A percentile compares a stretch with the other conserved stretches of the same genome.
Conservation (phyloP, 768 basidiomycete species). For the Harrya chromipes region DNA sequence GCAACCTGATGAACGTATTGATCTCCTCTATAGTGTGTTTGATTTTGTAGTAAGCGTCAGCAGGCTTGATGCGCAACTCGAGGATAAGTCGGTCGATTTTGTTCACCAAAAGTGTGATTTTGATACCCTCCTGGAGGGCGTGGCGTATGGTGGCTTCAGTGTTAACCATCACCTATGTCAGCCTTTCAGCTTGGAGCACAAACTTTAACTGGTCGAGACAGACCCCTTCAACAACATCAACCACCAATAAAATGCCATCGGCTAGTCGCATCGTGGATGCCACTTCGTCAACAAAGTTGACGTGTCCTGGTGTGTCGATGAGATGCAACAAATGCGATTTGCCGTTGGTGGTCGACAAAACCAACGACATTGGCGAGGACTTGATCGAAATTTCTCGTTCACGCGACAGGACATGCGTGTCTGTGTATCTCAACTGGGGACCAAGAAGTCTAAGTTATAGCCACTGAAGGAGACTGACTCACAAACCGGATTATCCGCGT, state of each 20-base stretch:
- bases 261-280: conserved; percentile 81
- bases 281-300: conserved; percentile 98
- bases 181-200: conserved; percentile 10
- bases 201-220: conserved; percentile 27
- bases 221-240: conserved; percentile 98
- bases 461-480: conserved; percentile 7
- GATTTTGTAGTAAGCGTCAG: conserved; percentile 98
- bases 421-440: conserved; percentile 85
- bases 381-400: conserved; percentile 93
- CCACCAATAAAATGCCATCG: conserved; percentile 91
- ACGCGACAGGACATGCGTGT: conserved; percentile 88
- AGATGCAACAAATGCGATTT: conserved; percentile 94
- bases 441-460: conserved; percentile 20
- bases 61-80: conserved; percentile 91
- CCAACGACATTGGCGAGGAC: conserved; percentile 93
- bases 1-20: conserved; percentile 91
- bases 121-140: conserved; percentile 83
- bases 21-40: conserved; percentile 99
- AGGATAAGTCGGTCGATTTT: conserved; percentile 97
- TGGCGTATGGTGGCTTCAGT: conserved; percentile 87
- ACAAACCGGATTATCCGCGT: conserved; percentile 83
- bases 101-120: conserved; percentile 92
- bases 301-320: conserved; percentile 97
- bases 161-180: conserved; percentile 79
- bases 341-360: conserved; percentile 78